Evolutionary conservation across 2,329 filamentous ascomycete species (phyloP), one percentile per base, ranked within the genome.

Genomic region (Botrytis deweyae): DNA sequence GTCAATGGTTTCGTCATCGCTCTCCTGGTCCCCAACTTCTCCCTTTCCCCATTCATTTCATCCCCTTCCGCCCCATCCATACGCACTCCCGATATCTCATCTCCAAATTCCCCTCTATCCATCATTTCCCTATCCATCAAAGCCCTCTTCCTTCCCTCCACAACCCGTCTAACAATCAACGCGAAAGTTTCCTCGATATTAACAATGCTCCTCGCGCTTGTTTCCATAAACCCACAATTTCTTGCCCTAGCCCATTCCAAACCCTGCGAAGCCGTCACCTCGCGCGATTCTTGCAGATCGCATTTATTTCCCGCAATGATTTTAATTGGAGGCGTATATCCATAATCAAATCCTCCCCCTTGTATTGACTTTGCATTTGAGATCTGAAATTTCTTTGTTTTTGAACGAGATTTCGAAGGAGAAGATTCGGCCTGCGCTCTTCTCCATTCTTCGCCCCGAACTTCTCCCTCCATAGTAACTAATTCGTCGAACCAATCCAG

Each of bases 151-250:
- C 80, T 75, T 29, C 77, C 79, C 84, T 91, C 89, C 65, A 88
- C 85, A 69, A 91, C 89, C 70, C 89, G 85, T 40, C 88, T 85
- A 62, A 91, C 87, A 74, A 91, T 88, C 58, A 91, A 86, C 52
- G 92, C 92, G 86, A 96, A 96, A 0, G 93, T 95, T 87, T 96
- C 93, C 82, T 96, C 93, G 76, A 96, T 93, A 81, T 96, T 96
- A 77, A 96, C 93, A 85, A 94, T 92, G 79, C 94, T 89, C 72
- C 93, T 85, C 7, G 93, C 93, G 79, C 91, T 94, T 76, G 93
- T 96, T 87, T 96, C 93, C 93, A 96, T 96, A 84, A 96, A 96
- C 58, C 93, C 93, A 83, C 92, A 95, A 62, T 90, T 90, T 72
- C 88, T 86, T 74, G 85, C 85, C 75, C 92, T 85, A 69, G 93